These are phyloP conservation scores for Comarum palustre DNA, from an alignment of 306 rosid species.

Conservation along the genomic window DNA sequence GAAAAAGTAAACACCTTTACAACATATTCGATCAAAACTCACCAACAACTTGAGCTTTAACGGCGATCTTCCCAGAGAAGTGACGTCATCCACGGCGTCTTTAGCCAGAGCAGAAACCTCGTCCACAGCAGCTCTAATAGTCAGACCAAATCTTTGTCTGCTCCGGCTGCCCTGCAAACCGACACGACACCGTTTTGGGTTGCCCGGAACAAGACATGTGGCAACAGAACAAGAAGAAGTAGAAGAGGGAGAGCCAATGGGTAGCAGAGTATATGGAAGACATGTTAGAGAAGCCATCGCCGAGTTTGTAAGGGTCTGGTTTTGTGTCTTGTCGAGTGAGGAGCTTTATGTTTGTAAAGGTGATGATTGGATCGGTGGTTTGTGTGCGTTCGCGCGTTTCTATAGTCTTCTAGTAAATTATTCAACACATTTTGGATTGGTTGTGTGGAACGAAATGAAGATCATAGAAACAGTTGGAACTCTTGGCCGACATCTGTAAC, in stretches of 20 bases:
- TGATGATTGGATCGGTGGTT: neutral
- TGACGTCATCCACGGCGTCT: neutral
- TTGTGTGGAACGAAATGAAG: neutral
- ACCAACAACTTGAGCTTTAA: slow-evolving; percentile 81
- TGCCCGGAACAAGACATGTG: slow-evolving; percentile 20
- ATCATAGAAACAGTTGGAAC: neutral
- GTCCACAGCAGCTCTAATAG: slow-evolving; percentile 33
- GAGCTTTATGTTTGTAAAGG: neutral
- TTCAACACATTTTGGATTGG: neutral
- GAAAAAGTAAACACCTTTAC: neutral
- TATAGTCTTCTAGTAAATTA: neutral
- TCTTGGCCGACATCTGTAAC: neutral
- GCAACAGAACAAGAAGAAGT: slow-evolving; percentile 17
- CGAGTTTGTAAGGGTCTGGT: neutral
- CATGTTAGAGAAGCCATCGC: slow-evolving; percentile 46
- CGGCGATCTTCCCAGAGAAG: slow-evolving; percentile 22
- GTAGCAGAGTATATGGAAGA: slow-evolving; percentile 30
- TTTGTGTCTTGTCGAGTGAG: neutral
- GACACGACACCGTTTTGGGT: slow-evolving; percentile 17
- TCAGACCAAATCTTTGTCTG: slow-evolving; percentile 28
- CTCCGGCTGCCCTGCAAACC: slow-evolving; percentile 3
- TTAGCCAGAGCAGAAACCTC: slow-evolving; percentile 12
- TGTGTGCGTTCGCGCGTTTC: neutral
- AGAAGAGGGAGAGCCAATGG: slow-evolving; percentile 14
- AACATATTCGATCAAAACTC: neutral